phyloP scores from a whole-genome alignment of 1,284 basidiomycete genomes.

The Xerocomus minutiporus region DNA sequence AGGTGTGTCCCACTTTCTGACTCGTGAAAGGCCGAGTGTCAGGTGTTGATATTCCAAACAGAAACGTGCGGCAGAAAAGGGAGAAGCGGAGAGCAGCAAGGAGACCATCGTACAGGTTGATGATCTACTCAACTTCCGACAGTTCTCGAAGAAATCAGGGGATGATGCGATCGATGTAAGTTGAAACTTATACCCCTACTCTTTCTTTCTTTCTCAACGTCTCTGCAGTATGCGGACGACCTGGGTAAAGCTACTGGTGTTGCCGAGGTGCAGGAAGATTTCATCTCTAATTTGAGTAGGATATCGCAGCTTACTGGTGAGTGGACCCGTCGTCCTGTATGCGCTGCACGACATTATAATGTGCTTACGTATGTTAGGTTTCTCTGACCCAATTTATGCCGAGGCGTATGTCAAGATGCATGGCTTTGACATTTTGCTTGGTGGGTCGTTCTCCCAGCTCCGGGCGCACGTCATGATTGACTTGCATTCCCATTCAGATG shows the following conservation, averaged over 20 bases:
- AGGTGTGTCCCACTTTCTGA: conserved; percentile 46
- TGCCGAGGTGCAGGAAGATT: conserved; percentile 84
- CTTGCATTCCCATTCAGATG: conserved; percentile 51
- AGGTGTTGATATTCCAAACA: conserved; percentile 16
- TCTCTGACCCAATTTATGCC: conserved; percentile 98
- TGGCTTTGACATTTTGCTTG: conserved; percentile 94
- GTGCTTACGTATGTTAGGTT: conserved; percentile 50
- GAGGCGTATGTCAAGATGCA: conserved; percentile 99
- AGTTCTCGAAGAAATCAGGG: conserved; percentile 87
- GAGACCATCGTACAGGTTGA: conserved; percentile 83
- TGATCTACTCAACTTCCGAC: conserved; percentile 88
- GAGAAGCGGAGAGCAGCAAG: conserved; percentile 75
- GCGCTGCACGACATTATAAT: neutral
- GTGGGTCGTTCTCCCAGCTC: conserved; percentile 34
- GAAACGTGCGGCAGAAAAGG: conserved; percentile 87
- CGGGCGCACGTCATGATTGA: neutral
- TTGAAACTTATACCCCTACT: conserved; percentile 7
- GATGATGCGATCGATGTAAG: conserved; percentile 80
- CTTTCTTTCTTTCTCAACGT: conserved; percentile 4
- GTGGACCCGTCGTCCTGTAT: neutral
- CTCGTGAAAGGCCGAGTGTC: neutral
- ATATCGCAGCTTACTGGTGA: conserved; percentile 92
- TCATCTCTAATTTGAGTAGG: conserved; percentile 92
- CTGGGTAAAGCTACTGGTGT: conserved; percentile 88
- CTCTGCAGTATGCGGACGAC: conserved; percentile 77